Base-by-base conservation (phyloP, 495 filamentous ascomycete species). In the Aspergillus nanangensis region DNA sequence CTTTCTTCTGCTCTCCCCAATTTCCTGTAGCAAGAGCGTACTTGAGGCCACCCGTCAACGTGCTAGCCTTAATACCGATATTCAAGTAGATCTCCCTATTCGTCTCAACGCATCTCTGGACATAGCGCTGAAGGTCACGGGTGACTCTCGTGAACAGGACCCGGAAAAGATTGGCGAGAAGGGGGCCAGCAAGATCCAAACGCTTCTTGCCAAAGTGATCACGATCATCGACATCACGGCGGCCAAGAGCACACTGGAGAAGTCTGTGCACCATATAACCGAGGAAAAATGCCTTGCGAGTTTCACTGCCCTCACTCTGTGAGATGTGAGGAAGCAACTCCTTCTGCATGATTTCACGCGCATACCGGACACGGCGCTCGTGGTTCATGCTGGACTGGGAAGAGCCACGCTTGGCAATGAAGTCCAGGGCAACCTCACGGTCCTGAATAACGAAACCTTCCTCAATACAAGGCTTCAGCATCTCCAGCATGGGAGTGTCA, bases 121-220 rank as follows among this genome's bases (percentile, higher is more conserved):
- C 79, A 63, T 95, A 91, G 38, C 83, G 81, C 60, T 88, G 86
- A 19, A 98, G 81, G 56, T 99, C 93, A 50, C 85, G 83, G 4
- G 87, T 91, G 43, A 97, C 78, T 53, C 90, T 87, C 15, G 86
- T 80, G 59, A 93, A 93, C 38, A 96, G 78, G 34, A 79, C 80
- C 22, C 94, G 80, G 78, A 99, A 99, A 29, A 99, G 77, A 55
- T 87, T 90, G 19, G 93, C 92, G 32, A 99, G 76, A 32, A 99
- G 75, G 21, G 94, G 93, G 41, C 93, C 93, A 52, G 94, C 93
- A 55, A 99, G 75, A 68, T 99, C 93, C 20, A 99, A 76, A 48
- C 93, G 82, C 75, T 99, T 99, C 78, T 97, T 97, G 56, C 93
- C 93, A 52, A 99, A 97, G 62, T 99, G 94, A 71, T 99, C 93